phyloP scores from a whole-genome alignment of 768 basidiomycete genomes.

The Lactarius hatsudake region DNA sequence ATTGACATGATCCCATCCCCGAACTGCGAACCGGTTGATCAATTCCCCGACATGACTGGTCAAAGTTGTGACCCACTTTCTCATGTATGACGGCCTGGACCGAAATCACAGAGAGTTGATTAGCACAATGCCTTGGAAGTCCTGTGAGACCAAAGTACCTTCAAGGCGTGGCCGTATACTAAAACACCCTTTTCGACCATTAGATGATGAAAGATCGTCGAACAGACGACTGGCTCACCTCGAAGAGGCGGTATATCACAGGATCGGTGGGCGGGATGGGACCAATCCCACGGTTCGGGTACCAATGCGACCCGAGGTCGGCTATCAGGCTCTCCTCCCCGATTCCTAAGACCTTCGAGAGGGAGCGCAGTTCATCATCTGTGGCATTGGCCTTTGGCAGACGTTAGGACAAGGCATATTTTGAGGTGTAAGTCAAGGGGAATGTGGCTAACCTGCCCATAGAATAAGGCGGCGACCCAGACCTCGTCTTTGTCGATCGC shows the following conservation, averaged over 20 bases:
- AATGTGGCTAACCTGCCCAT: constrained; percentile 56
- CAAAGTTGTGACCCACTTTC: constrained; percentile 43
- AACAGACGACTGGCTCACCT: constrained; percentile 42
- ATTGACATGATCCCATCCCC: constrained; percentile 89
- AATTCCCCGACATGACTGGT: neutral
- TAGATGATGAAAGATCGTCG: neutral
- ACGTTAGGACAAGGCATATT: neutral
- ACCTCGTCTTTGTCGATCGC: constrained; percentile 71
- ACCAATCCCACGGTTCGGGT: constrained; percentile 68
- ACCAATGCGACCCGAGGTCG: constrained; percentile 65
- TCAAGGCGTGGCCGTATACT: constrained; percentile 79
- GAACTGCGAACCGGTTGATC: constrained; percentile 45
- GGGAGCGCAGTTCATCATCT: constrained; percentile 52
- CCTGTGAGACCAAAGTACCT: constrained; percentile 41
- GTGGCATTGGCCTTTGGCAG: constrained; percentile 61
- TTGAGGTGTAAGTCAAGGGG: neutral
- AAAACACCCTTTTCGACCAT: constrained; percentile 49
- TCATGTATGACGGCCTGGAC: constrained; percentile 70
- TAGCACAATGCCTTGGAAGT: neutral
- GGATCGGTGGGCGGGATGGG: constrained; percentile 75
- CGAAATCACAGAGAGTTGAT: neutral
- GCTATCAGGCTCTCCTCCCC: constrained; percentile 38
- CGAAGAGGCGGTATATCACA: constrained; percentile 77
- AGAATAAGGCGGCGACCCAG: constrained; percentile 81
- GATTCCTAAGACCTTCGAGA: constrained; percentile 52